phyloP scores from a whole-genome alignment of 306 rosid species.

The Fragaria iinumae region DNA sequence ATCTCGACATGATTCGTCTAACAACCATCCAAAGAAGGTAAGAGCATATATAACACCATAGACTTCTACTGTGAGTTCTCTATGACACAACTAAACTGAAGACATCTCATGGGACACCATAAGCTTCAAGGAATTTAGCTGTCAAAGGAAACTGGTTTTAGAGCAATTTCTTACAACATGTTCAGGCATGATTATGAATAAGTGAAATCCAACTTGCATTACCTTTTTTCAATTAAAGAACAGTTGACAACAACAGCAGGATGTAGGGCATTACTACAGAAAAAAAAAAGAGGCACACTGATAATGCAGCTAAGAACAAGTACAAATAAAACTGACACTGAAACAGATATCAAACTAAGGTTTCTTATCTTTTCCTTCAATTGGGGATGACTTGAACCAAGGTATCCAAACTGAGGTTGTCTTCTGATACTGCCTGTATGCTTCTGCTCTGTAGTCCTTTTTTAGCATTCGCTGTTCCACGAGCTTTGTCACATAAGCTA shows the following conservation, averaged over 20 bases:
- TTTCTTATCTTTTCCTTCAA: constrained; percentile 53
- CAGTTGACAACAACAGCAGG: constrained; percentile 22
- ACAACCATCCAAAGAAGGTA: background rate
- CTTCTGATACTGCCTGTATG: constrained; percentile 76
- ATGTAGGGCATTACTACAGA: constrained; percentile 17
- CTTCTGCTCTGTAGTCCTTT: constrained; percentile 59
- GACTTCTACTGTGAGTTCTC: background rate
- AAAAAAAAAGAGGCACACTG: constrained; percentile 1
- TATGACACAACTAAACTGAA: background rate
- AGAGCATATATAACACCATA: background rate
- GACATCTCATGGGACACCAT: too few species aligned
- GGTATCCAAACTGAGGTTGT: constrained; percentile 88
- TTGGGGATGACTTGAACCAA: constrained; percentile 65
- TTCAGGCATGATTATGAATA: constrained; percentile 15
- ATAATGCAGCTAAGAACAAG: constrained; percentile 26
- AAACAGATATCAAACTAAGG: constrained; percentile 35
- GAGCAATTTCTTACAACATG: constrained; percentile 26
- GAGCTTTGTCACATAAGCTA: constrained; percentile 79
- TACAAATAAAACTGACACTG: background rate
- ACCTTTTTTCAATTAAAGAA: constrained; percentile 28
- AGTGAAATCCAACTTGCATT: constrained; percentile 32
- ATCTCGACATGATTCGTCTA: background rate
- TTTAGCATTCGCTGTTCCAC: constrained; percentile 84
- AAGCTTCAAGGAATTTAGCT: too few species aligned
- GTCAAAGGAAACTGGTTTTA: background rate